Evolutionary conservation across 805 yeast species (phyloP).

Genomic region (Brettanomyces bruxellensis): DNA sequence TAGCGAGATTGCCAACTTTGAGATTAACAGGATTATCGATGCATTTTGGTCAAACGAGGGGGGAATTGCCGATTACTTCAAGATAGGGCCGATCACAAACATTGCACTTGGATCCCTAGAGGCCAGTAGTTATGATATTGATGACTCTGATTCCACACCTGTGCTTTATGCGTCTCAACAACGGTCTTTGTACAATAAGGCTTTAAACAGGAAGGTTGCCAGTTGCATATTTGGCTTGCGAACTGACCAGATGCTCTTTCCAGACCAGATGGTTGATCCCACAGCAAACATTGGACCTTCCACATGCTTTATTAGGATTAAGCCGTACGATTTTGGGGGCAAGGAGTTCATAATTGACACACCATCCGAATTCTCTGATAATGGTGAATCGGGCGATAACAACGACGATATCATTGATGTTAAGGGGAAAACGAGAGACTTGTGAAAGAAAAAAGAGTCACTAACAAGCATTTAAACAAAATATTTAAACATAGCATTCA

Average conservation of each 20-base stretch:
- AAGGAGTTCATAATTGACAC: conserved; percentile 18
- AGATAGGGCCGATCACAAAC: conserved; percentile 12
- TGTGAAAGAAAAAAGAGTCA: background rate
- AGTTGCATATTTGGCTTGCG: conserved; percentile 15
- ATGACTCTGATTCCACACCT: conserved; percentile 13
- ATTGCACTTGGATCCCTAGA: conserved; percentile 23
- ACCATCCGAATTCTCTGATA: conserved; percentile 9
- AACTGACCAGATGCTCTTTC: conserved; percentile 11
- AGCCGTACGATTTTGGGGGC: conserved; percentile 12
- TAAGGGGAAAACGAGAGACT: conserved; percentile 19
- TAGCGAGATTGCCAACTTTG: conserved; percentile 21
- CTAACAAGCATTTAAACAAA: too few relatives aligned
- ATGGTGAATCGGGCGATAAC: conserved; percentile 6
- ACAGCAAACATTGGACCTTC: conserved; percentile 16
- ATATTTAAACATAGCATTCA: too few relatives aligned
- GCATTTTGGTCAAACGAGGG: conserved; percentile 24
- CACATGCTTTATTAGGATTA: conserved; percentile 18
- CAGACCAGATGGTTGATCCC: conserved; percentile 17
- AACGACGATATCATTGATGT: conserved; percentile 19
- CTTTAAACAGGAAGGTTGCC: conserved; percentile 17
- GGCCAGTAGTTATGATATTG: conserved; percentile 17
- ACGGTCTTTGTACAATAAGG: conserved; percentile 19
- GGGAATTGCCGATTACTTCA: conserved; percentile 19
- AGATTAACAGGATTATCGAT: conserved; percentile 20
- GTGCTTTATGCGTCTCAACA: conserved; percentile 20